Base-by-base conservation (phyloP, 2,329 filamentous ascomycete species). In the Colletotrichum eremochloae region DNA sequence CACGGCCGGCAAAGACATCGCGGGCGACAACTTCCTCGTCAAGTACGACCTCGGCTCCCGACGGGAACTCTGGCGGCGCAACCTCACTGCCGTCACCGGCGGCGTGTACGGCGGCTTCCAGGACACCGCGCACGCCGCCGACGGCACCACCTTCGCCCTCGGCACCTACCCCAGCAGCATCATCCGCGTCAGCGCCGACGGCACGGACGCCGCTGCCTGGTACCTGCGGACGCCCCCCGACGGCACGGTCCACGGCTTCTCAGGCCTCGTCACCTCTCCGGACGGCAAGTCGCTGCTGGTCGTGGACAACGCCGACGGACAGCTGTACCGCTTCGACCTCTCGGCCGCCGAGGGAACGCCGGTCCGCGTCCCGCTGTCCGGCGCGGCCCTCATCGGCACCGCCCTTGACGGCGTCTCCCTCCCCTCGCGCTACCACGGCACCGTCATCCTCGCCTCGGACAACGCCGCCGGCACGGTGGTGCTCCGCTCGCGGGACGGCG, bases 121-220 rank as follows among this genome's bases (percentile, higher is more conserved):
- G 68, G 83, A 85, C 63, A 76, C 83, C 3, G 82, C 81, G 48
- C 79, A 81, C 63, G 82, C 83, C 60, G 52, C 63, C 1, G 73
- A 73, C 2, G 81, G 82, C 11, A 81, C 82, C 75, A 71, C 80
- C 0, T 84, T 80, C 62, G 79, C 81, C 8, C 75, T 84, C 0
- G 82, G 83, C 52, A 82, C 81, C 0, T 84, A 75, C 11, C 81
- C 82, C 0, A 80, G 80, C 29, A 81, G 79, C 8, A 77, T 84
- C 20, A 72, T 83, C 57, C 78, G 79, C 15, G 77, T 82, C 12
- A 76, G 76, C 36, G 60, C 77, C 38, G 74, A 80, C 62, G 81
- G 81, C 2, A 73, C 74, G 4, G 68, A 73, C 6, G 76, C 75
- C 5, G 62, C 31, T 4, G 74, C 78, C 0, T 84, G 81, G 81